phyloP scores from a whole-genome alignment of 148 eudicot species.

The Drosera capensis region DNA sequence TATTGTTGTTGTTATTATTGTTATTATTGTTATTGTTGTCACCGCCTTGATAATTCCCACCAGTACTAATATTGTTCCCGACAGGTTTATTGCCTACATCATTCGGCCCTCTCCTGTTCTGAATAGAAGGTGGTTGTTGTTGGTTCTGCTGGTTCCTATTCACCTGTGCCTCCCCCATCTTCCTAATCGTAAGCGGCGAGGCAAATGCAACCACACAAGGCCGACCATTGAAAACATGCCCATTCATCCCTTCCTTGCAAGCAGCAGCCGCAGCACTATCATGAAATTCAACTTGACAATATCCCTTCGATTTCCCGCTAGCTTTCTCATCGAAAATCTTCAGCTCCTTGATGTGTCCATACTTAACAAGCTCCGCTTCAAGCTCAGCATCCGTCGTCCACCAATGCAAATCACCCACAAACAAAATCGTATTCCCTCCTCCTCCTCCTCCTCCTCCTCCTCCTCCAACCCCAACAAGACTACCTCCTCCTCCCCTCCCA shows the following conservation, averaged over 20 bases:
- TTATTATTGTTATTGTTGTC: conserved; percentile 24
- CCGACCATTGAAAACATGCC: conserved; percentile 63
- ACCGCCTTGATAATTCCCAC: conserved; percentile 36
- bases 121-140: conserved; percentile 22
- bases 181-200: conserved; percentile 50
- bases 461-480: conserved; percentile 10
- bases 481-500: conserved; percentile 15
- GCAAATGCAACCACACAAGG: conserved; percentile 83
- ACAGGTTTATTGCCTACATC: conserved; percentile 22
- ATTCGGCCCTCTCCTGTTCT: conserved; percentile 30
- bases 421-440: conserved; percentile 43
- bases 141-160: conserved; percentile 34
- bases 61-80: conserved; percentile 29
- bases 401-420: conserved; percentile 95
- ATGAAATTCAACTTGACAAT: conserved; percentile 75
- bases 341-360: conserved; percentile 75
- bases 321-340: conserved; percentile 81
- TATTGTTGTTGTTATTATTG: too few relatives aligned
- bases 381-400: conserved; percentile 94
- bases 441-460: conserved; percentile 18
- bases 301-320: conserved; percentile 81
- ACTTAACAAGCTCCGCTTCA: conserved; percentile 50
- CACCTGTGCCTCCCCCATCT: conserved; percentile 63
- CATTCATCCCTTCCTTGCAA: conserved; percentile 86
- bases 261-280: conserved; percentile 51